Percentiles rank a stretch among this genome's conserved stretches.
Conservation (phyloP, 208 protist genomes). For the Vickermania spadyakhi region DNA sequence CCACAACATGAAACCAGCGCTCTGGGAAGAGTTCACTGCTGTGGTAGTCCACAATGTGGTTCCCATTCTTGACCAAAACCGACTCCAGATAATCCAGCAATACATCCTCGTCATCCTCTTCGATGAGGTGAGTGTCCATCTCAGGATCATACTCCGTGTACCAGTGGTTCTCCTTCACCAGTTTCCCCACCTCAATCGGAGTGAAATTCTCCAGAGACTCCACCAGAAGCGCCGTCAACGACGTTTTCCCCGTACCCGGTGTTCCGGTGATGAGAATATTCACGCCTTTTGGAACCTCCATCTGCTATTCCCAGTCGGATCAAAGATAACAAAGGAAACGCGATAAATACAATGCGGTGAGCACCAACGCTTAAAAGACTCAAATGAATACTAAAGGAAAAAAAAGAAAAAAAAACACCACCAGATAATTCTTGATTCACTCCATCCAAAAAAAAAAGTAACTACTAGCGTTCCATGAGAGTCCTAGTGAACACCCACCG, state of each 20-base stretch:
- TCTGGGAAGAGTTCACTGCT: conserved; percentile 95
- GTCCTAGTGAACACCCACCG: too few species aligned
- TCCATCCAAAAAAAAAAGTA: too few species aligned
- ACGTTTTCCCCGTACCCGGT: conserved; percentile 96
- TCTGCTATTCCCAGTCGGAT: conserved; percentile 7
- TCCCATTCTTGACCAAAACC: conserved; percentile 75
- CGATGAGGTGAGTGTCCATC: conserved; percentile 89
- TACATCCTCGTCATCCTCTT: conserved; percentile 91
- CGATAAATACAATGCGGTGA: too few species aligned
- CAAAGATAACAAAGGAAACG: conserved; percentile 5
- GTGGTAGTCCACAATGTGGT: conserved; percentile 95
- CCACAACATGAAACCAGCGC: conserved; percentile 96
- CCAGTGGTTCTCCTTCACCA: conserved; percentile 90
- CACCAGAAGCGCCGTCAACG: conserved; percentile 70
- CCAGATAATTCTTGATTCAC: too few species aligned
- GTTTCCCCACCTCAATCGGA: conserved; percentile 87
- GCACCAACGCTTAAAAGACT: too few species aligned
- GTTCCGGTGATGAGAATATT: conserved; percentile 95
- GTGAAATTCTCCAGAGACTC: conserved; percentile 44
- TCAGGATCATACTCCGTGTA: conserved; percentile 89
- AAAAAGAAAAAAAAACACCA: too few species aligned
- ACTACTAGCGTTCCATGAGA: too few species aligned
- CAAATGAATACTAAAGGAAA: conserved; percentile 4
- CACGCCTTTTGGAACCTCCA: conserved; percentile 62
- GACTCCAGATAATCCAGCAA: conserved; percentile 94